Percentiles rank a stretch among this genome's conserved stretches.
Conservation (phyloP, 139 green algal species). For the Chlorella sp. region DNA sequence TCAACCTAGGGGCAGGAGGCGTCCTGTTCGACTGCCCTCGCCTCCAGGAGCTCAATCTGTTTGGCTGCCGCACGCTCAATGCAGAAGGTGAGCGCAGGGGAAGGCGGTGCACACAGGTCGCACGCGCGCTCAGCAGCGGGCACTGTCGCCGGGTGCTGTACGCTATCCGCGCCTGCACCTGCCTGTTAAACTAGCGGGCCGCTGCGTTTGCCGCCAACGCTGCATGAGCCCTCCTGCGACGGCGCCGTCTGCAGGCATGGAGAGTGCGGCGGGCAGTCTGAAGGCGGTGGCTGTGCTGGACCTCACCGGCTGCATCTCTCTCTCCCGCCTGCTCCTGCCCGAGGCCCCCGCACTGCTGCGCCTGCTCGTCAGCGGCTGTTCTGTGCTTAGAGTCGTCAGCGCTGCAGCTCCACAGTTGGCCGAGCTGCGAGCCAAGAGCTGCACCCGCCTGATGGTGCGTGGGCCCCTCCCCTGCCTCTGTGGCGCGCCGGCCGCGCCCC, state of each 20-base stretch:
- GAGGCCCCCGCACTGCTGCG: conserved; percentile 2
- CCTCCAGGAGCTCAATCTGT: conserved; percentile 15
- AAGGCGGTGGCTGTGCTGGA: neutral
- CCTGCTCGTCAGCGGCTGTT: neutral
- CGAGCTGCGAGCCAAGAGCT: neutral
- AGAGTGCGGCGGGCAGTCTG: neutral
- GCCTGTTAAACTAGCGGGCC: too few relatives aligned
- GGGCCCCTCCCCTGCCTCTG: neutral
- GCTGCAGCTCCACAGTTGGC: neutral
- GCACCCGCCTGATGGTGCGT: conserved; percentile 12
- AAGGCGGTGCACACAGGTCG: too few relatives aligned
- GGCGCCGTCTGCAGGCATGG: conserved; percentile 16
- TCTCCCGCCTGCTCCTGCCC: conserved; percentile 22
- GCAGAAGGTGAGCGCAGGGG: conserved; percentile 1
- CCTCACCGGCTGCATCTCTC: conserved; percentile 16
- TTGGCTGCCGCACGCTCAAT: conserved; percentile 13
- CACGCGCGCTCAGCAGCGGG: too few relatives aligned
- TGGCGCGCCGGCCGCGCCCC: neutral
- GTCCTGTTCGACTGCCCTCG: conserved; percentile 6
- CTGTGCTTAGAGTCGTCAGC: neutral
- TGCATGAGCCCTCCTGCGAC: too few relatives aligned
- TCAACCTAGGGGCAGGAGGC: conserved; percentile 15
- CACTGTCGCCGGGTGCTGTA: too few relatives aligned
- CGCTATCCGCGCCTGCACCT: too few relatives aligned
- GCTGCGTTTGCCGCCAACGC: too few relatives aligned